Conservation (phyloP, 306 rosid species). For the Rosa lucieae region DNA sequence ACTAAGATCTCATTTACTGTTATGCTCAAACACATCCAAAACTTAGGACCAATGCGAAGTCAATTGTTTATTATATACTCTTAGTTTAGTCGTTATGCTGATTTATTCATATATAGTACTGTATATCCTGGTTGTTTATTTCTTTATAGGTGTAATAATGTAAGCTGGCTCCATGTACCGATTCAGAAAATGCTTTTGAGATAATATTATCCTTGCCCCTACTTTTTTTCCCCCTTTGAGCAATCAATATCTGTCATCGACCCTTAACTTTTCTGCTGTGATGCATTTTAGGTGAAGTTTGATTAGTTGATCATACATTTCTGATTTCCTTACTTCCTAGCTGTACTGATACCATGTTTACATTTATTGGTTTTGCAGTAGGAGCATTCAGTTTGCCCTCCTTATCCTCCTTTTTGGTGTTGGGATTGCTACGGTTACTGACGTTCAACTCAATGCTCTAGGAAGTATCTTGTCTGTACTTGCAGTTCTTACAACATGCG, state of each 20-base stretch:
- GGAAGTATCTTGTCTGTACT: conserved; percentile 84
- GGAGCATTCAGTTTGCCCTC: conserved; percentile 78
- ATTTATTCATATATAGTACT: neutral
- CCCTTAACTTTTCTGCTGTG: neutral
- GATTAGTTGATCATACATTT: conserved; percentile 6
- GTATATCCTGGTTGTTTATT: neutral
- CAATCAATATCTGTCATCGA: neutral
- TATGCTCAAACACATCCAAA: no score
- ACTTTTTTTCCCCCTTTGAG: neutral
- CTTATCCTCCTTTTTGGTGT: conserved; percentile 80
- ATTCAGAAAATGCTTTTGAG: neutral
- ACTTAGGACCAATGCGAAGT: neutral
- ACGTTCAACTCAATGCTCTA: conserved; percentile 84
- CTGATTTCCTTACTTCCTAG: conserved; percentile 5
- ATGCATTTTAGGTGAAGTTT: conserved; percentile 13
- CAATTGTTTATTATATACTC: neutral
- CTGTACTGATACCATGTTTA: conserved; percentile 14
- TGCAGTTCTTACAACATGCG: conserved; percentile 85
- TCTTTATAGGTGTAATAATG: neutral
- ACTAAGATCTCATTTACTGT: conserved; percentile 13
- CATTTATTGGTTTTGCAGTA: conserved; percentile 56
- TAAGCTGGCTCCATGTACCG: neutral
- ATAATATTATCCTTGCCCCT: neutral
- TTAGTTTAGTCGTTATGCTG: neutral
- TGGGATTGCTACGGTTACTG: conserved; percentile 93